Conservation (phyloP, 345 rosid genomes). For the Lepidium africanum region DNA sequence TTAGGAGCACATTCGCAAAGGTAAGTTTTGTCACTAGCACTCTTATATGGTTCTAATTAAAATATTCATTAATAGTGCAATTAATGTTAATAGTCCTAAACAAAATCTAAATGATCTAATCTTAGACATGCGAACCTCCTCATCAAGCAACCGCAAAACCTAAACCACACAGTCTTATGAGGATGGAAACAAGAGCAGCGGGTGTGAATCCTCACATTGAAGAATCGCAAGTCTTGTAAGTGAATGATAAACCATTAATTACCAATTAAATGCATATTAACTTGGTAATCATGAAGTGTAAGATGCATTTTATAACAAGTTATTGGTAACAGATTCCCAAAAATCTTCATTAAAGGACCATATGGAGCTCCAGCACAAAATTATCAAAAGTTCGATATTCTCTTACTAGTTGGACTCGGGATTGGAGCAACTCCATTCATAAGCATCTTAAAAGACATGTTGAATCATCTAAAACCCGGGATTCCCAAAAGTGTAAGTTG, state of each 20-base stretch:
- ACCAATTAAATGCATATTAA: not conserved
- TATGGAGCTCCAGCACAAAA: conserved; percentile 96
- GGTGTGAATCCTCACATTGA: conserved; percentile 31
- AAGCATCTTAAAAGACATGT: conserved; percentile 85
- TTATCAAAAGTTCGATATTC: conserved; percentile 66
- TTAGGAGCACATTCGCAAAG: conserved; percentile 58
- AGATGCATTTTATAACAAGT: not conserved
- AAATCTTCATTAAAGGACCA: conserved; percentile 73
- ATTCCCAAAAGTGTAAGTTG: conserved; percentile 29
- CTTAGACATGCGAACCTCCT: conserved; percentile 66
- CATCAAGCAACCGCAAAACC: conserved; percentile 25
- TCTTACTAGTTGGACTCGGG: conserved; percentile 78
- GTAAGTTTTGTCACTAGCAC: conserved; percentile 16
- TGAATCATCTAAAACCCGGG: conserved; percentile 48
- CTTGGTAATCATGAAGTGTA: not conserved
- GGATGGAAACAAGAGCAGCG: conserved; percentile 60
- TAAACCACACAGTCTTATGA: conserved; percentile 41
- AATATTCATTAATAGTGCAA: not conserved
- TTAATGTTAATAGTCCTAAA: not conserved
- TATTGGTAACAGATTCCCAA: conserved; percentile 55
- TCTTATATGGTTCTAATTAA: not conserved
- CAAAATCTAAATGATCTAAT: not conserved
- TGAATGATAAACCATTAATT: not conserved
- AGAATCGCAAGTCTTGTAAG: conserved; percentile 49
- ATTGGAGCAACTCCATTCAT: conserved; percentile 97